Evolutionary conservation across 306 rosid genomes (phyloP).

Genomic region (Morella rubra): DNA sequence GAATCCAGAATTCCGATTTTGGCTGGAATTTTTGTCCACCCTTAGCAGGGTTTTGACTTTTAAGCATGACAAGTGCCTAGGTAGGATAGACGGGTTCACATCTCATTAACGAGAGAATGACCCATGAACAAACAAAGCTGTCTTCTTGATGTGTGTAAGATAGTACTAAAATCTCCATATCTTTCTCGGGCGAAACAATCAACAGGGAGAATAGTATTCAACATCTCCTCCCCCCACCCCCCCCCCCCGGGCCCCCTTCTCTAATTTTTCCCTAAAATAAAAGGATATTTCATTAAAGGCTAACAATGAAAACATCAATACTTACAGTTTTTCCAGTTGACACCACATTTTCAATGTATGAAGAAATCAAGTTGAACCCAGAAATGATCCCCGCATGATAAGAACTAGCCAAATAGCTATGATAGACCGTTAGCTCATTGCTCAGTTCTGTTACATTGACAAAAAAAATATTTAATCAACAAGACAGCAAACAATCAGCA

Average conservation of each 20-base stretch:
- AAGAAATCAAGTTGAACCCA: conserved; percentile 76
- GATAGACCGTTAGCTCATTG: conserved; percentile 62
- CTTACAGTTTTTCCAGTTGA: conserved; percentile 61
- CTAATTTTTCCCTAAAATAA: conserved; percentile 3
- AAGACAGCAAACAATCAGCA: conserved; percentile 9
- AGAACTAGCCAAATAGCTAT: conserved; percentile 86
- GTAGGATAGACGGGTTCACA: neutral
- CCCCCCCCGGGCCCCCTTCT: conserved; percentile 45
- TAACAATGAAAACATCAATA: conserved; percentile 18
- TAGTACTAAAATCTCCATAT: neutral
- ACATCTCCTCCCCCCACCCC: neutral
- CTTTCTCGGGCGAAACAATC: neutral
- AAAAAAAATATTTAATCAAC: conserved; percentile 12
- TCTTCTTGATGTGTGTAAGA: neutral
- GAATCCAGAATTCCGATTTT: no score
- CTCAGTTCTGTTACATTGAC: conserved; percentile 42
- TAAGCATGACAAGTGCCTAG: neutral
- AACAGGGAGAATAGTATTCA: neutral
- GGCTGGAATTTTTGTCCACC: no score
- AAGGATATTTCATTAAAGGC: neutral
- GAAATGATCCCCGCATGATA: conserved; percentile 90
- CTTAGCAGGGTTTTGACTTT: conserved; percentile 31
- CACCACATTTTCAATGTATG: conserved; percentile 65
- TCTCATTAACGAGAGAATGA: neutral
- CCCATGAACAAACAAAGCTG: neutral